phyloP scores from a whole-genome alignment of 2,329 filamentous ascomycete genomes.

The Microascus cirrosus region DNA sequence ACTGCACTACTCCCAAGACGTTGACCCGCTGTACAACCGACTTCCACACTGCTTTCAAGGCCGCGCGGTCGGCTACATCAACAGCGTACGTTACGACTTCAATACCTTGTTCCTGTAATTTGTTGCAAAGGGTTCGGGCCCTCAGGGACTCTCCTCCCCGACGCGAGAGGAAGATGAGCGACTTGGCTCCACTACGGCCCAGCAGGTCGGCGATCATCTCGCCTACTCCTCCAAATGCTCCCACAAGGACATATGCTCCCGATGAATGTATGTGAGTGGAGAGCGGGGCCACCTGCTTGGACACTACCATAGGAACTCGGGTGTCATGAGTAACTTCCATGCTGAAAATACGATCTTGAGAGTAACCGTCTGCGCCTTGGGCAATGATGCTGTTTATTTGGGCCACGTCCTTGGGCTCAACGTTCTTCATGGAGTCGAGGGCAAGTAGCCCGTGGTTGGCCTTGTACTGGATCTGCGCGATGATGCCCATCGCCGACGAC shows the following conservation, averaged over 20 bases:
- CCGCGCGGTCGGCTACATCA: slow-evolving; percentile 28
- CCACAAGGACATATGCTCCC: slow-evolving; percentile 40
- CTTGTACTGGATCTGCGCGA: slow-evolving; percentile 1
- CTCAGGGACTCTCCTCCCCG: slow-evolving; percentile 22
- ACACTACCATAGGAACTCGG: slow-evolving; percentile 12
- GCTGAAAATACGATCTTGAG: slow-evolving; percentile 4
- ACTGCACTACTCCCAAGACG: slow-evolving; percentile 22
- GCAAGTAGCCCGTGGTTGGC: neutral
- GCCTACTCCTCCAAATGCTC: slow-evolving; percentile 47
- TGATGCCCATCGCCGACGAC: neutral
- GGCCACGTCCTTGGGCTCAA: neutral
- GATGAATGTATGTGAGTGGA: slow-evolving; percentile 15
- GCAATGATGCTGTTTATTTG: neutral
- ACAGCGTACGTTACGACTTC: slow-evolving; percentile 21
- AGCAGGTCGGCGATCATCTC: slow-evolving; percentile 39
- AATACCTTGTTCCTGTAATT: slow-evolving; percentile 19
- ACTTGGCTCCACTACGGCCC: slow-evolving; percentile 33
- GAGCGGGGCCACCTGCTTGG: slow-evolving; percentile 13
- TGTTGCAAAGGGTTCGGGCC: slow-evolving; percentile 18
- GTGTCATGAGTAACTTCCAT: slow-evolving; percentile 5
- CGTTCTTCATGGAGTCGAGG: neutral
- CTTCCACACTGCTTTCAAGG: slow-evolving; percentile 14
- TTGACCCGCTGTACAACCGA: slow-evolving; percentile 12
- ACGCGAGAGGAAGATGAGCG: slow-evolving; percentile 43
- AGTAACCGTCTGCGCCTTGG: slow-evolving; percentile 5